Base-by-base conservation (phyloP, 2,329 filamentous ascomycete genomes). In the Beauveria varroae region DNA sequence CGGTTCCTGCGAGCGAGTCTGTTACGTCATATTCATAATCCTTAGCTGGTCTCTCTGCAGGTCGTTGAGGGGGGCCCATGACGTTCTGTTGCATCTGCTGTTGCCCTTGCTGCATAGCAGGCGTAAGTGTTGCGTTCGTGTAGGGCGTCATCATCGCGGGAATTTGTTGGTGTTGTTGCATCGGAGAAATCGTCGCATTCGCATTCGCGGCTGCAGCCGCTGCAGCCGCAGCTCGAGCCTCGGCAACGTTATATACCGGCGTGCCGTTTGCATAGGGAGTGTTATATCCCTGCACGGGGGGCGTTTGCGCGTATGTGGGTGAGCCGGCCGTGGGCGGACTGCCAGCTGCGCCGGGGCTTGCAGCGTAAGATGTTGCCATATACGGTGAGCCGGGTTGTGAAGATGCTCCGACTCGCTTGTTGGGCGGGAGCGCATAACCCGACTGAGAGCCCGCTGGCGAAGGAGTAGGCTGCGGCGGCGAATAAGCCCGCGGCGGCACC, bases 1-100 rank as follows among this genome's bases (percentile, higher is more conserved):
- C 92, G 18, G 91, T 93, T 20, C 89, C 90, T 20, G 88, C 87
- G 60, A 96, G 75, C 56, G 92, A 89, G 75, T 97, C 93, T 65
- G 88, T 90, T 51, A 93, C 82, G 68, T 96, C 91, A 67, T 93
- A 86, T 62, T 84, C 78, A 61, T 80, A 79, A 60, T 82, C 81
- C 65, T 86, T 91, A 14, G 82, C 80, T 49, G 85, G 82, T 65
- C 80, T 79, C 62, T 89, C 88, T 20, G 79, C 79, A 62, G 79
- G 85, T 68, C 83, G 85, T 68, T 81, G 86, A 68, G 82, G 85
- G 63, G 77, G 84, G 0, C 81, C 82, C 83, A 84, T 87, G 55
- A 71, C 61, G 14, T 62, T 62, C 22, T 62, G 61, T 37, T 62
- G 55, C 56, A 59, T 58, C 1, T 57, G 56, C 43, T 59, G 55